Percentiles rank a stretch among this genome's conserved stretches.
These are phyloP conservation scores for Lentinus tigrinus DNA, from an alignment of 768 basidiomycete genomes.

Conservation along the genomic window DNA sequence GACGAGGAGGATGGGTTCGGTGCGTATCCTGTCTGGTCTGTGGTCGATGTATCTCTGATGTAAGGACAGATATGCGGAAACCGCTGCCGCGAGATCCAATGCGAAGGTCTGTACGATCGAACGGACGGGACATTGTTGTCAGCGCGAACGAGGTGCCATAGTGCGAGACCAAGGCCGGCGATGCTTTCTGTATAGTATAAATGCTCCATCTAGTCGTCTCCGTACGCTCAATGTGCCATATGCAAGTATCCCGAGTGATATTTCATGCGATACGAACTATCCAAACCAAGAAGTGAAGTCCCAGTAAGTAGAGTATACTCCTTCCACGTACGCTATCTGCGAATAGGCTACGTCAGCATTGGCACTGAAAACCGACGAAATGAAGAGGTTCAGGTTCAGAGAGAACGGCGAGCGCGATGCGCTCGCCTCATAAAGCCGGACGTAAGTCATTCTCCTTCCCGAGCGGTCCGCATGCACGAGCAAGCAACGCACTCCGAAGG, in stretches of 20 bases:
- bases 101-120: slow-evolving; percentile 65
- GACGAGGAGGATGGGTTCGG: slow-evolving; percentile 93
- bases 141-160: slow-evolving; percentile 58
- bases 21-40: slow-evolving; percentile 29
- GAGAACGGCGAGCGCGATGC: not conserved
- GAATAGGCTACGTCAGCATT: too few relatives aligned
- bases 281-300: too few relatives aligned
- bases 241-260: not conserved
- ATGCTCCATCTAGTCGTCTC: not conserved
- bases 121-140: slow-evolving; percentile 74
- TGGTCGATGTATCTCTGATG: not conserved
- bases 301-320: too few relatives aligned
- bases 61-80: slow-evolving; percentile 63
- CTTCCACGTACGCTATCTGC: too few relatives aligned
- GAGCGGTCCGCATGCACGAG: slow-evolving; percentile 25
- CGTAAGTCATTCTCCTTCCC: slow-evolving; percentile 59
- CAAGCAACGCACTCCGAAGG: slow-evolving; percentile 40
- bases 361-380: not conserved
- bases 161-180: not conserved
- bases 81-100: slow-evolving; percentile 61
- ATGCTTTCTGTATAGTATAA: not conserved
- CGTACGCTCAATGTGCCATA: not conserved
- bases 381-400: not conserved
- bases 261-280: too few relatives aligned
- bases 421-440: slow-evolving; percentile 43